A percentile compares a stretch with the other conserved stretches of the same genome.
phyloP scores from a whole-genome alignment of 768 basidiomycete genomes.

The Lentinula raphanica region DNA sequence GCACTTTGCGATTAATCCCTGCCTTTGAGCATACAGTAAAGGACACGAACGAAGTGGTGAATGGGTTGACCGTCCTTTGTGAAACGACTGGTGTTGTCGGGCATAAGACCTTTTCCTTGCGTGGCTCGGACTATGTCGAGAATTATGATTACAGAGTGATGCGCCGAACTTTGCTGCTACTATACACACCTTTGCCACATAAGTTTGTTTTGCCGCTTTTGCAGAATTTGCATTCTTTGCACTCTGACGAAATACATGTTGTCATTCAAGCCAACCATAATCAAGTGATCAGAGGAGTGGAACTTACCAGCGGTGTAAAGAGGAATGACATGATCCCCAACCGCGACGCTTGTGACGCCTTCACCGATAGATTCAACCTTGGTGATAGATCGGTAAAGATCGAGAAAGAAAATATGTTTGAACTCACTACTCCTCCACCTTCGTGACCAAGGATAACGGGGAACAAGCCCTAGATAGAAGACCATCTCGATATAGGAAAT shows the following conservation, averaged over 20 bases:
- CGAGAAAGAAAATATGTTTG: not conserved
- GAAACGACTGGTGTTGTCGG: slow-evolving; percentile 86
- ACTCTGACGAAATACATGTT: slow-evolving; percentile 52
- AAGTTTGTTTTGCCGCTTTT: slow-evolving; percentile 98
- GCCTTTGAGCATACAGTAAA: not conserved
- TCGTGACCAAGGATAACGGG: slow-evolving; percentile 94
- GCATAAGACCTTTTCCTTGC: slow-evolving; percentile 94
- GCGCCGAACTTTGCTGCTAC: too few species aligned
- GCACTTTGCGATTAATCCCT: not conserved
- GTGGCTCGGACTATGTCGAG: slow-evolving; percentile 73
- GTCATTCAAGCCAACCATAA: not conserved
- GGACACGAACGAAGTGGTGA: slow-evolving; percentile 76
- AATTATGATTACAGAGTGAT: not conserved
- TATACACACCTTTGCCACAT: slow-evolving; percentile 92
- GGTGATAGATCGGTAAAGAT: slow-evolving; percentile 6
- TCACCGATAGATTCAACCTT: slow-evolving; percentile 97
- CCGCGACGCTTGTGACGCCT: slow-evolving; percentile 71
- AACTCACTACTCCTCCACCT: slow-evolving; percentile 77
- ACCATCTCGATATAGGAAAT: slow-evolving; percentile 8
- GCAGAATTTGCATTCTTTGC: slow-evolving; percentile 97
- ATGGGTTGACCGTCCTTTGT: slow-evolving; percentile 81
- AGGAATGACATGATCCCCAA: slow-evolving; percentile 97
- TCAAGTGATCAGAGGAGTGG: not conserved
- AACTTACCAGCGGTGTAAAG: slow-evolving; percentile 85
- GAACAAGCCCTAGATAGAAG: slow-evolving; percentile 63